Evolutionary conservation across 805 yeast genomes (phyloP), one percentile per base, ranked within the genome.

Genomic region (Saccharomycopsis selenospora): DNA sequence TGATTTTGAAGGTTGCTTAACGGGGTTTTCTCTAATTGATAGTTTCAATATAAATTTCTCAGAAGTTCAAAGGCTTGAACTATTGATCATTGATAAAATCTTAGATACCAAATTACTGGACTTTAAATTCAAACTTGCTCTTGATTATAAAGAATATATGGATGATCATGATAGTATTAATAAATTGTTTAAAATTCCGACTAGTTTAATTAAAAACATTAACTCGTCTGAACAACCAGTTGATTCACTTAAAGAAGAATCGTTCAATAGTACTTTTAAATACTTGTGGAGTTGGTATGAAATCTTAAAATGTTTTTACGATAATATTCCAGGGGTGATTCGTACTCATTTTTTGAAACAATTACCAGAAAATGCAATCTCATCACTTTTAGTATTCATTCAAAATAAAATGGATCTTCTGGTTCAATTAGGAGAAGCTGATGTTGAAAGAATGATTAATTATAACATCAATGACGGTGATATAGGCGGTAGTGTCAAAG

Each of bases 281-380:
- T 58, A 71, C 25, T 55, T 83, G 28, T 82, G 85, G 81, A 66
- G 78, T 48, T 89, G 95, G 95, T 66, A 65, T 52, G 66, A 86
- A 47, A 62, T 85, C 0, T 70, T 85, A 53, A 67, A 66, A 25
- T 79, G 79, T 61, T 84, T 88, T 59, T 71, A 73, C 45, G 77
- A 79, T 50, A 73, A 84, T 4, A 77, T 93, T 1, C 79, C 77
- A 55, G 74, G 76, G 36, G 70, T 88, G 55, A 72, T 89, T 49
- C 72, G 76, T 42, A 68, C 71, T 40, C 85, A 83, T 56, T 73
- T 82, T 29, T 25, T 45, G 25, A 69, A 66, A 18, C 82, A 83
- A 54, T 60, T 88, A 48, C 76, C 75, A 24, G 71, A 69, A 24
- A 59, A 63, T 5, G 74, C 72, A n/a, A 63, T 85, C 5, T 68